phyloP scores from a whole-genome alignment of 2,329 filamentous ascomycete genomes.

The Diaporthe caulivora region DNA sequence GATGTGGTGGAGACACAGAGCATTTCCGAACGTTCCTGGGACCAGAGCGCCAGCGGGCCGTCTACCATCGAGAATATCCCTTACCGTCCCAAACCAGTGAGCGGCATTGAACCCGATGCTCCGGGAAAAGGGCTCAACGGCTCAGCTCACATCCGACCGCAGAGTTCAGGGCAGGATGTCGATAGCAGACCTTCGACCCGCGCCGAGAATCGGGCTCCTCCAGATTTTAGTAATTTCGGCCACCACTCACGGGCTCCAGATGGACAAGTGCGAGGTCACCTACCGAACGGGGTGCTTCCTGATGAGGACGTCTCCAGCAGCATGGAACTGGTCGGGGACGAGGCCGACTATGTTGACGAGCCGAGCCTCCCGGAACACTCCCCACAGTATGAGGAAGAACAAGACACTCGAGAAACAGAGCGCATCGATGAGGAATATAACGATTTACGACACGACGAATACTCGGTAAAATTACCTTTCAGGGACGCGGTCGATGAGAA shows the following conservation, averaged over 20 bases:
- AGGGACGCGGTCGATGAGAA: conserved; percentile 33
- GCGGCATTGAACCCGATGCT: neutral
- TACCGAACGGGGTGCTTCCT: conserved; percentile 23
- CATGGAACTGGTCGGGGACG: conserved; percentile 26
- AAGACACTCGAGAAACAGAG: conserved; percentile 35
- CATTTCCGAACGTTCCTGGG: conserved; percentile 37
- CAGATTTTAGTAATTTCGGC: conserved; percentile 37
- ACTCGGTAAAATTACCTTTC: conserved; percentile 33
- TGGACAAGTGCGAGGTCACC: neutral
- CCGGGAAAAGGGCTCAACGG: conserved; percentile 11
- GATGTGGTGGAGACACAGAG: conserved; percentile 39
- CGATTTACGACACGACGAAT: conserved; percentile 36
- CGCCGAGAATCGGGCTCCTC: conserved; percentile 37
- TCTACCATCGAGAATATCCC: conserved; percentile 28
- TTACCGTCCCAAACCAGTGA: conserved; percentile 17
- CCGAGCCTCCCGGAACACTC: conserved; percentile 30
- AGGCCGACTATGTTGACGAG: conserved; percentile 19
- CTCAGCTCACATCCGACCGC: conserved; percentile 1
- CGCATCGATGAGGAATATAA: conserved; percentile 36
- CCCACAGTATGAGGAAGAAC: conserved; percentile 29
- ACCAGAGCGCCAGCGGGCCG: conserved; percentile 28
- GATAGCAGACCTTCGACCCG: conserved; percentile 33
- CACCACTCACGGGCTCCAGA: neutral
- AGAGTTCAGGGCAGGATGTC: neutral
- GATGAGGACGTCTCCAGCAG: conserved; percentile 36